phyloP scores from a whole-genome alignment of 2,329 filamentous ascomycete species.

The Penicillium griseofulvum region DNA sequence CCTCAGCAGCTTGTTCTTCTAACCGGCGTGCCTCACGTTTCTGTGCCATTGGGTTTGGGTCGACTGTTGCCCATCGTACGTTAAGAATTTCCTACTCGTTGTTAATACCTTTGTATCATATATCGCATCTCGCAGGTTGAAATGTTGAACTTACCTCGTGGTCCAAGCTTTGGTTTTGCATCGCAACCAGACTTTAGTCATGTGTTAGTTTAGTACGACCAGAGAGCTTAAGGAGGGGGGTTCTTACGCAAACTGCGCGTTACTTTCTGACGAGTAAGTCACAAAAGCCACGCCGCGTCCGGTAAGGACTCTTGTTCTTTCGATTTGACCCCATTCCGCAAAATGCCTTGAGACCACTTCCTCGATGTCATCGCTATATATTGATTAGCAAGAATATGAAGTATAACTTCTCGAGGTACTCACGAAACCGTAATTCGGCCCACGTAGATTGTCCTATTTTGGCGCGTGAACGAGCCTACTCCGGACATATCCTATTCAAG shows the following conservation, averaged over 20 bases:
- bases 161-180: constrained; percentile 91
- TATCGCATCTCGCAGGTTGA: neutral
- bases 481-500: constrained; percentile 68
- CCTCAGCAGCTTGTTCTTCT: constrained; percentile 95
- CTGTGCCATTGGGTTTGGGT: constrained; percentile 92
- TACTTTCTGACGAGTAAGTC: constrained; percentile 78
- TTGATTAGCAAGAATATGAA: neutral
- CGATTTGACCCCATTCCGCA: constrained; percentile 92
- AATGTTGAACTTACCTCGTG: constrained; percentile 49
- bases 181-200: constrained; percentile 65
- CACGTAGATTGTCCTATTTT: constrained; percentile 91
- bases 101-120: neutral
- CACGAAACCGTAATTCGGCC: constrained; percentile 58
- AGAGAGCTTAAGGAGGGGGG: neutral
- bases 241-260: constrained; percentile 74
- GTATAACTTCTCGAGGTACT: neutral
- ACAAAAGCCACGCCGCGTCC: constrained; percentile 89
- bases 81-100: constrained; percentile 74
- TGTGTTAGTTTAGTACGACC: neutral
- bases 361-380: constrained; percentile 77
- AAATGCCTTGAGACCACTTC: constrained; percentile 94
- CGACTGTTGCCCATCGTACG: constrained; percentile 93
- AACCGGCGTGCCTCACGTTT: constrained; percentile 84
- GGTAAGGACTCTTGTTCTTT: constrained; percentile 78
- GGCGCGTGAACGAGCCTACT: constrained; percentile 83